phyloP scores from a whole-genome alignment of 192 early-diverging fungal genomes.

The Entomortierella beljakovae region DNA sequence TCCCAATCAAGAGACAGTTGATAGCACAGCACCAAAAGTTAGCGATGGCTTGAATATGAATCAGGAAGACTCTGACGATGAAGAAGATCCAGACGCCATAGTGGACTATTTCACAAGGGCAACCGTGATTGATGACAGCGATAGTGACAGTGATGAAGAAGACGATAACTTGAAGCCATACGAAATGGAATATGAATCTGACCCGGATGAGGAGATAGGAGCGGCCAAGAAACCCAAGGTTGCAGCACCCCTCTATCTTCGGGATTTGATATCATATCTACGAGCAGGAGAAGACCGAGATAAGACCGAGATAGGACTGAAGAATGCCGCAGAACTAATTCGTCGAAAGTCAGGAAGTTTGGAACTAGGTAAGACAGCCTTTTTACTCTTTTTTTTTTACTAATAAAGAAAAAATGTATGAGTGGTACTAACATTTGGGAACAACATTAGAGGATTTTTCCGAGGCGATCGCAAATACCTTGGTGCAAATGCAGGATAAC shows the following conservation, averaged over 20 bases:
- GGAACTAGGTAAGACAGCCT: slow-evolving; percentile 22
- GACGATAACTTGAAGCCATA: slow-evolving; percentile 42
- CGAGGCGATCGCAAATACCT: slow-evolving; percentile 11
- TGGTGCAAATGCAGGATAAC: slow-evolving; percentile 19
- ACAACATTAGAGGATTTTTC: slow-evolving; percentile 42
- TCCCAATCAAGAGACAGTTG: background rate
- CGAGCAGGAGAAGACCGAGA: slow-evolving; percentile 44
- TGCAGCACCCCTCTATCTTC: slow-evolving; percentile 21
- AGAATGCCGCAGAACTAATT: slow-evolving; percentile 33
- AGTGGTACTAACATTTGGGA: background rate
- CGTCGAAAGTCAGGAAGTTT: slow-evolving; percentile 41
- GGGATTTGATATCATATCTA: slow-evolving; percentile 25
- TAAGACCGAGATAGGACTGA: slow-evolving; percentile 36
- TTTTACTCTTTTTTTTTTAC: background rate
- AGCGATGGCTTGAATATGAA: background rate
- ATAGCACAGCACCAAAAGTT: too few species aligned
- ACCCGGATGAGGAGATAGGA: slow-evolving; percentile 34
- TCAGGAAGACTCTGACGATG: slow-evolving; percentile 20
- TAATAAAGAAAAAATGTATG: background rate
- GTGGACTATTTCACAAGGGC: background rate
- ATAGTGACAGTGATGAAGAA: slow-evolving; percentile 14
- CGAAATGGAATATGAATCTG: slow-evolving; percentile 45
- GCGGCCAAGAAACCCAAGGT: slow-evolving; percentile 26
- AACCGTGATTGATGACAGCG: background rate
- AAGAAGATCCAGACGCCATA: slow-evolving; percentile 33